Base-by-base conservation (phyloP, 805 yeast genomes). In the Sugiyamaella mastotermitis region DNA sequence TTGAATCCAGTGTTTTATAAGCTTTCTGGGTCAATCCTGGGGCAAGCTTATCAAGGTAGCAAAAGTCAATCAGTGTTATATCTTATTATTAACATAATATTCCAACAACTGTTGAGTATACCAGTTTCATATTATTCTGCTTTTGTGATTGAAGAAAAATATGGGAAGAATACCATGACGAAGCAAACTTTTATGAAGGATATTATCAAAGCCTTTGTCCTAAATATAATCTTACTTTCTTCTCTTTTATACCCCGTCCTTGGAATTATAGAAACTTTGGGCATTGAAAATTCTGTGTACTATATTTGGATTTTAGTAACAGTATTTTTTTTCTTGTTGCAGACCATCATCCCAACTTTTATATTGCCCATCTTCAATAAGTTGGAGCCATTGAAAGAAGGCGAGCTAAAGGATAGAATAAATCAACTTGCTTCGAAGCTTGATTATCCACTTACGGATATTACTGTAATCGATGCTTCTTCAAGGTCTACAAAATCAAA, bases 401-500 rank as follows among this genome's bases (percentile, higher is more conserved):
- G 97, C 26, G 88, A 86, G 58, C 74, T 92, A 64, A 84, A 84
- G 58, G 62, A 72, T 8, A 77, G 83, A 4, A 86, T 92, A 60
- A 94, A 87, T 60, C 67, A 74, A 13, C 74, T 92, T 47, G 96
- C 97, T 14, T 57, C 66, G 11, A 63, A 71, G 38, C 82, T 84
- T 56, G 68, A 76, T 24, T 92, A 92, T 76, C 99, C 98, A 44
- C 73, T 90, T 56, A 75, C 80, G 40, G 78, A 86, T 55, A 67
- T 92, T 39, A 85, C 74, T 53, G 97, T 88, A 33, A 78, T 88
- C 56, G 99, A 92, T 60, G 97, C 97, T n/a, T 88, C 97, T 29
- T 85, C 83, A 57, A 81, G 97, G 68, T 85, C 96, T 1, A 77
- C 94, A 5, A 98, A 92, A 63, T 90, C 97, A 6, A 92, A 92